Base-by-base conservation (phyloP, 2,329 filamentous ascomycete species). In the Bretziella fagacearum region DNA sequence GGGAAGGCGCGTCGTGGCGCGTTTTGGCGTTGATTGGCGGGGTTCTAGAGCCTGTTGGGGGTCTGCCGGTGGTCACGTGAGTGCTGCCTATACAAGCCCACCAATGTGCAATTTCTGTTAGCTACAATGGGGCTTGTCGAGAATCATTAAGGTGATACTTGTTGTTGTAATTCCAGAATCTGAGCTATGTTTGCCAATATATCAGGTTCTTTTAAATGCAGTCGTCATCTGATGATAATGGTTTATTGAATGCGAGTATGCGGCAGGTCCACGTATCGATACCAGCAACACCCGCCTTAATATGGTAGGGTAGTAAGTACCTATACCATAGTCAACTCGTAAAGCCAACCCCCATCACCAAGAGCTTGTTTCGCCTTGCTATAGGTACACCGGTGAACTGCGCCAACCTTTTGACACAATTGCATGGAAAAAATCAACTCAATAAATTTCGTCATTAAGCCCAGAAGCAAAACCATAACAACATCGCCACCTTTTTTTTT, bases 1-100 rank as follows among this genome's bases (percentile, higher is more conserved):
- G 4, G n/a, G 23, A 22, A 15, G 25, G 25, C 30, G 44, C 44
- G 32, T 29, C 22, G 22, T 17, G 17, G 33, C 48, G 48, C 48
- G 48, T 50, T 43, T 47, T 50, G 48, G 48, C 30, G 37, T 47
- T 30, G 47, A 47, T 50, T 47, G 44, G 48, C 25, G 44, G 48
- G 48, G 39, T 43, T 43, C 11, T n/a, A n/a, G n/a, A n/a, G n/a
- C n/a, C 4, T 8, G 36, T 10, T 39, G 4, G 33, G 20, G 27
- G 18, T 39, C 26, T 4, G 25, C 11, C 27, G 4, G n/a, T n/a
- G 17, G 25, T 47, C 48, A 50, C 37, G 48, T 50, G 48, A 47
- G 4, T 26, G 23, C 22, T 29, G 22, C 29, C 43, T 36, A 36
- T 10, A 18, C 6, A 35, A n/a, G 11, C n/a, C 29, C 25, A 17